phyloP scores from a whole-genome alignment of 1,284 basidiomycete species.

The Caloboletus inedulis region DNA sequence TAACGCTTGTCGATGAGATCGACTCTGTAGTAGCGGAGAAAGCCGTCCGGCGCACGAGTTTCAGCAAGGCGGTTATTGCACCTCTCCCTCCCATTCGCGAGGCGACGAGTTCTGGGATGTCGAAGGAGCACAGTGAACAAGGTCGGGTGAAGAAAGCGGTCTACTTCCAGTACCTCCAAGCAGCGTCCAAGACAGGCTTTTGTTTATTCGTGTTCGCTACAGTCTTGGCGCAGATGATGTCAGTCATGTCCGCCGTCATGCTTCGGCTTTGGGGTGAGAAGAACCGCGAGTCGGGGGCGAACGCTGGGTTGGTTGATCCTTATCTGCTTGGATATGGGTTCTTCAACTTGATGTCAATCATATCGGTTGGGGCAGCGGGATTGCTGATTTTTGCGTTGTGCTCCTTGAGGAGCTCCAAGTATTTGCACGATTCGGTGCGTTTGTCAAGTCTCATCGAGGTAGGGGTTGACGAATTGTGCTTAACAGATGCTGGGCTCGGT shows the following conservation, averaged over 20 bases:
- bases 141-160: slow-evolving; percentile 79
- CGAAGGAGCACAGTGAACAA: slow-evolving; percentile 80
- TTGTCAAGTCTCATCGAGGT: background rate
- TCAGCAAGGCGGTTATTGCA: slow-evolving; percentile 43
- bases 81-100: slow-evolving; percentile 38
- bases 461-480: slow-evolving; percentile 3
- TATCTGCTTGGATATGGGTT: slow-evolving; percentile 63
- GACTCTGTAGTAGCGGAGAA: slow-evolving; percentile 21
- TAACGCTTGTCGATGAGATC: slow-evolving; percentile 20
- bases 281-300: slow-evolving; percentile 61
- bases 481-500: slow-evolving; percentile 71
- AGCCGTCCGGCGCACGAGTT: slow-evolving; percentile 38
- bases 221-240: slow-evolving; percentile 51
- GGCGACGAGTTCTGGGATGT: slow-evolving; percentile 43
- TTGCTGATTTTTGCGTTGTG: slow-evolving; percentile 79
- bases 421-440: slow-evolving; percentile 73
- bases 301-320: slow-evolving; percentile 50
- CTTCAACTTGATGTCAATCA: slow-evolving; percentile 51
- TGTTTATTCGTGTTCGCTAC: slow-evolving; percentile 61
- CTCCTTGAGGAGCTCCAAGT: slow-evolving; percentile 69
- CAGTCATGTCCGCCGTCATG: slow-evolving; percentile 63
- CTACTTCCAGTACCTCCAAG: slow-evolving; percentile 76
- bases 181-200: slow-evolving; percentile 76
- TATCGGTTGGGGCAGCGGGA: slow-evolving; percentile 53
- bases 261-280: slow-evolving; percentile 80